A percentile compares a stretch with the other conserved stretches of the same genome.
Evolutionary conservation across 192 early-diverging fungal genomes (phyloP).

Genomic region (Linderina pennispora): DNA sequence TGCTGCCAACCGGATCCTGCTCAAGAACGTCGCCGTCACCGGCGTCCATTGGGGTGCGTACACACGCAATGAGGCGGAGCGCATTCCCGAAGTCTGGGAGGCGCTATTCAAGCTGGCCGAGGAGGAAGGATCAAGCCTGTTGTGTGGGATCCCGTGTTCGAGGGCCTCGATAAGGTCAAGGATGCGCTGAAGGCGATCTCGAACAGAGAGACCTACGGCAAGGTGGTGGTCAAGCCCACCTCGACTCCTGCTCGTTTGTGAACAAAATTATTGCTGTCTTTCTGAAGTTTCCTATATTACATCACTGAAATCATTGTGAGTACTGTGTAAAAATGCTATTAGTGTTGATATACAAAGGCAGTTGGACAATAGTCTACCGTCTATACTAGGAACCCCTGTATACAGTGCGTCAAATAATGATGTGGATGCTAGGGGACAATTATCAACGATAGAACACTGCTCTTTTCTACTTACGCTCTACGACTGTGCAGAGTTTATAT

Average conservation of each 20-base stretch:
- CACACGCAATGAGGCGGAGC: constrained; percentile 49
- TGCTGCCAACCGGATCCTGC: constrained; percentile 69
- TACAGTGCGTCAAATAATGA: no score
- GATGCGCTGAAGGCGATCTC: constrained; percentile 66
- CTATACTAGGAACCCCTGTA: no score
- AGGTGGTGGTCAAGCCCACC: constrained; percentile 62
- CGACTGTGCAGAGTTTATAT: no score
- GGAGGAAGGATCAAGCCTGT: constrained; percentile 51
- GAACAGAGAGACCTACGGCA: constrained; percentile 67
- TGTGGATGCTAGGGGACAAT: no score
- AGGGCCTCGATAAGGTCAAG: constrained; percentile 58
- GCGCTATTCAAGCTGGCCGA: constrained; percentile 57
- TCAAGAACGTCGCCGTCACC: constrained; percentile 73
- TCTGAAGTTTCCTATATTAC: no score
- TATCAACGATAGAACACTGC: no score
- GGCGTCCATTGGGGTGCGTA: constrained; percentile 78
- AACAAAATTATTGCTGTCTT: neutral
- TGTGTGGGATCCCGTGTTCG: constrained; percentile 60
- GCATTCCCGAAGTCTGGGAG: constrained; percentile 62
- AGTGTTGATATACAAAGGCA: no score
- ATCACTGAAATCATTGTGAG: no score
- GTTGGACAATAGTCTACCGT: no score
- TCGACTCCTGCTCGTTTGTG: neutral
- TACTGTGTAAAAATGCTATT: no score
- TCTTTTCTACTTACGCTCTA: no score